These are phyloP conservation scores for Zopfochytrium polystomum DNA, from an alignment of 371 early-diverging fungal genomes.

Conservation along the genomic window DNA sequence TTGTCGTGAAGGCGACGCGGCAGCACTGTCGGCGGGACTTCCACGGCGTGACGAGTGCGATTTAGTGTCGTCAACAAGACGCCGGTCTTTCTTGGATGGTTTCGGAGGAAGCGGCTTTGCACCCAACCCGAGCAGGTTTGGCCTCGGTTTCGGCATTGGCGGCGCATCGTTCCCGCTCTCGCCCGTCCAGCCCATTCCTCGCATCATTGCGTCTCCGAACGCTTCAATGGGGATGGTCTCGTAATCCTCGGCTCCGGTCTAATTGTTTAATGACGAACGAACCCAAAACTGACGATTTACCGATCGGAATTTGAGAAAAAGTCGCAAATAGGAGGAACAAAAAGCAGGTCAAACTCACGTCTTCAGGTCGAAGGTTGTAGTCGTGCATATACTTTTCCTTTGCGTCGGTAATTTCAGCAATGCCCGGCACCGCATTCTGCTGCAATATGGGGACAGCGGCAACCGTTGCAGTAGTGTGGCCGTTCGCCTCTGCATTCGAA, in stretches of 20 bases:
- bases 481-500: too few relatives aligned
- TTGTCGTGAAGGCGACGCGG: too few relatives aligned
- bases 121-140: constrained; percentile 71
- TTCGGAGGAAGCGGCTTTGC: constrained; percentile 46
- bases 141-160: constrained; percentile 52
- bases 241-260: constrained; percentile 76
- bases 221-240: constrained; percentile 81
- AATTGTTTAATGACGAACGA: too few relatives aligned
- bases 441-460: constrained; percentile 34
- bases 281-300: too few relatives aligned
- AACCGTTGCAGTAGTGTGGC: too few relatives aligned
- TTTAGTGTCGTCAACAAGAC: background rate
- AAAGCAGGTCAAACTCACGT: too few relatives aligned
- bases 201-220: constrained; percentile 83
- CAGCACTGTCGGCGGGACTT: too few relatives aligned
- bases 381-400: constrained; percentile 50
- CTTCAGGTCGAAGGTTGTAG: constrained; percentile 49
- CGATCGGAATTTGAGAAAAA: too few relatives aligned
- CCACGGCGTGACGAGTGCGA: background rate
- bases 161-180: constrained; percentile 50
- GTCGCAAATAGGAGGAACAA: too few relatives aligned
- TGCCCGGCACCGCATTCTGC: constrained; percentile 44
- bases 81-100: background rate
- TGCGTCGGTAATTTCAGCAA: constrained; percentile 33
- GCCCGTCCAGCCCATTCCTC: constrained; percentile 91